A percentile compares a stretch with the other conserved stretches of the same genome.
Conservation (phyloP, 345 rosid species). For the Raphanus raphanistrum region DNA sequence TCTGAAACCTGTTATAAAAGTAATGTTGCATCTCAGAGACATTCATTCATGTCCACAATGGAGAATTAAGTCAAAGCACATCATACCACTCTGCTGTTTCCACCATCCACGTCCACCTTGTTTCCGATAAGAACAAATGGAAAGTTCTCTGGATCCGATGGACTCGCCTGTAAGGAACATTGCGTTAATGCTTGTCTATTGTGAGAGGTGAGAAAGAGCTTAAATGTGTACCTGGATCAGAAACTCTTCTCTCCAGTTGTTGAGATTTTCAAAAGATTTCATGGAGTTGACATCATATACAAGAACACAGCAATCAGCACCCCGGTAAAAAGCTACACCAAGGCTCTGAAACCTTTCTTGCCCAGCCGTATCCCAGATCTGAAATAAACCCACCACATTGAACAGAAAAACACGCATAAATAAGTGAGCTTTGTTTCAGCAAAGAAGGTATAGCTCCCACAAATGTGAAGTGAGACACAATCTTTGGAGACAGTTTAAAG, state of each 20-base stretch:
- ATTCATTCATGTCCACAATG: neutral
- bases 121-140: constrained; percentile 93
- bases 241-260: constrained; percentile 86
- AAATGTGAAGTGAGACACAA: neutral
- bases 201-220: neutral
- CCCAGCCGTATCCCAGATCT: constrained; percentile 99
- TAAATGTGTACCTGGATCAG: constrained; percentile 59
- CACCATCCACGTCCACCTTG: constrained; percentile 89
- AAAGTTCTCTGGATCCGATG: constrained; percentile 93
- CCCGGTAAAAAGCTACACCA: constrained; percentile 87
- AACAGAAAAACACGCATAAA: constrained; percentile 1
- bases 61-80: constrained; percentile 5
- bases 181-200: constrained; percentile 6
- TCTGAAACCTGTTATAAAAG: constrained; percentile 66
- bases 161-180: constrained; percentile 70
- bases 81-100: constrained; percentile 89
- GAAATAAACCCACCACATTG: constrained; percentile 16
- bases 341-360: constrained; percentile 96
- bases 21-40: neutral
- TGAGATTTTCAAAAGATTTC: constrained; percentile 78
- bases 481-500: neutral
- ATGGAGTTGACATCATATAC: constrained; percentile 86
- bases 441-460: neutral
- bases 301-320: constrained; percentile 87
- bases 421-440: constrained; percentile 6